Percentiles rank a stretch among this genome's conserved stretches.
phyloP scores from a whole-genome alignment of 305 asterid genomes.

The Fraxinus nigra region DNA sequence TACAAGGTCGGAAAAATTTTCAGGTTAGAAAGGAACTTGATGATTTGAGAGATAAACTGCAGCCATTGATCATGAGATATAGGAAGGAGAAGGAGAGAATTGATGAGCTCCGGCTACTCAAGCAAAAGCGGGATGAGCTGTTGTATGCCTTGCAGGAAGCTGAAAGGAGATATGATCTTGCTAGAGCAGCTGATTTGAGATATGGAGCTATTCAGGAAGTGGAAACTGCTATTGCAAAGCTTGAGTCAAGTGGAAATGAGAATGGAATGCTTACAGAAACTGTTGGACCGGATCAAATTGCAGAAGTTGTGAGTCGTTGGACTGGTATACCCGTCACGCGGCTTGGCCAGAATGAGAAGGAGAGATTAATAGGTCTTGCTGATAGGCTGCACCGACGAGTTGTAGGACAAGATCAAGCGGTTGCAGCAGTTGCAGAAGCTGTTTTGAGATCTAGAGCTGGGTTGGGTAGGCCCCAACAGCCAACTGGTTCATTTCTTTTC shows the following conservation, averaged over 20 bases:
- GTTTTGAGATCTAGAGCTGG: constrained; percentile 87
- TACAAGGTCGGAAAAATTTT: not conserved
- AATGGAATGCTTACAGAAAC: constrained; percentile 67
- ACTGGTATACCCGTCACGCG: constrained; percentile 86
- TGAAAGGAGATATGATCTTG: constrained; percentile 81
- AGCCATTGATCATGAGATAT: constrained; percentile 77
- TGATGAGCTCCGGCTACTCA: constrained; percentile 76
- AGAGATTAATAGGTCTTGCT: constrained; percentile 64
- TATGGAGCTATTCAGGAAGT: constrained; percentile 86
- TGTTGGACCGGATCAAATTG: constrained; percentile 89
- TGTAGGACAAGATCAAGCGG: constrained; percentile 79
- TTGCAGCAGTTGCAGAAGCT: constrained; percentile 78
- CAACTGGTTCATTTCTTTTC: constrained; percentile 89
- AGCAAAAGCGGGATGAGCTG: constrained; percentile 68
- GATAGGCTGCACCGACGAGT: constrained; percentile 76
- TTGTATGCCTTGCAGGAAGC: constrained; percentile 73
- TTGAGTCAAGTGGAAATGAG: constrained; percentile 49
- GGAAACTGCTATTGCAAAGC: constrained; percentile 65
- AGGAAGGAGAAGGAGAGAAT: constrained; percentile 72
- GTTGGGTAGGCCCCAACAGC: constrained; percentile 80
- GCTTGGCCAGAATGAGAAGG: constrained; percentile 84
- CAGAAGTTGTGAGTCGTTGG: constrained; percentile 92
- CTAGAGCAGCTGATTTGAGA: constrained; percentile 79
- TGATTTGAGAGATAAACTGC: constrained; percentile 84
- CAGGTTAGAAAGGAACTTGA: constrained; percentile 80